Base-by-base conservation (phyloP, 164 flowering plant genomes). In the Vitis rupestris region DNA sequence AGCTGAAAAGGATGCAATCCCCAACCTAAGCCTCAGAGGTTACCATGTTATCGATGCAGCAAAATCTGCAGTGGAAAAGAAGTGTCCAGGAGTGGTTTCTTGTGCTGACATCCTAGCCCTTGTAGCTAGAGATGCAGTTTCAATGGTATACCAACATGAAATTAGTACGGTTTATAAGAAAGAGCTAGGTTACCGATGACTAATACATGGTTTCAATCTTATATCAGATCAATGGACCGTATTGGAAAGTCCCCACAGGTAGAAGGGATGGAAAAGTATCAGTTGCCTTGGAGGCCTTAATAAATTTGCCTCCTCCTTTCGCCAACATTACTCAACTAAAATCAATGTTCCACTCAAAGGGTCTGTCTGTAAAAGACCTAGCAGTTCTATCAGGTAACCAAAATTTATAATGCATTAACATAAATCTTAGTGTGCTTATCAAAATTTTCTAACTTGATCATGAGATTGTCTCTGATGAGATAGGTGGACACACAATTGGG, bases 21-120 rank as follows among this genome's bases (percentile, higher is more conserved):
- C 89, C 10, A 90, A 86, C 65, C 74, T 11, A 50, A 66, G 72
- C 37, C 70, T 90, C 1, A 68, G 86, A 75, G 94, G 92, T 17
- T 88, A 65, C 57, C 67, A 83, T 3, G 78, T 85, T 3, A 78
- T 88, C 13, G 92, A 89, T 48, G 77, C 66, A 3, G 87, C 64
- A 1, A 89, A 89, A 57, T 47, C 78, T 16, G 80, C 74, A 13
- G 50, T 89, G 1, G 91, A 89, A 65, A 70, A 75, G 17, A 64
- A n/a, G 15, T 89, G 93, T 30, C 91, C 90, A 6, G 83, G 86
- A 0, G 73, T 75, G 44, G 93, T 89, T 17, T 89, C 93, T 37
- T 80, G 79, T 67, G 76, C 76, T 19, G 79, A 78, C 56, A 80
- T 80, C 51, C 15, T 85, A 3, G 90, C 90, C 14, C 59, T 88